phyloP scores from a whole-genome alignment of 768 basidiomycete species.

The Xerocomus brunneocitrinus region DNA sequence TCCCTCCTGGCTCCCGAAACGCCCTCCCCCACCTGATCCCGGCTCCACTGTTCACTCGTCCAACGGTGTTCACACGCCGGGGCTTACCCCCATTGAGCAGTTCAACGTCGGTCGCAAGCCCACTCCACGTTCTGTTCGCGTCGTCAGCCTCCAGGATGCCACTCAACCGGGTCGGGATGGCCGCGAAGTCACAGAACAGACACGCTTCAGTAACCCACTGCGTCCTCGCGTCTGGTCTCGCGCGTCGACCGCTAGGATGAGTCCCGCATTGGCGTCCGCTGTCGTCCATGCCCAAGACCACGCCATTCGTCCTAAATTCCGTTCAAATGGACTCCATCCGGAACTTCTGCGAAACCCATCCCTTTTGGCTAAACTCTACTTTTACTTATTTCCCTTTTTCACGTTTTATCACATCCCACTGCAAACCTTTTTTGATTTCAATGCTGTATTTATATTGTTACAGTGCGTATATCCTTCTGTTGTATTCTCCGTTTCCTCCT shows the following conservation, averaged over 20 bases:
- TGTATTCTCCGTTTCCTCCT: background rate
- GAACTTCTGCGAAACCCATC: slow-evolving; percentile 64
- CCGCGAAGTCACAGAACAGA: slow-evolving; percentile 50
- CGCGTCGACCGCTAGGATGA: slow-evolving; percentile 43
- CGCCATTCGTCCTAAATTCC: slow-evolving; percentile 59
- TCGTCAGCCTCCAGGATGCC: slow-evolving; percentile 64
- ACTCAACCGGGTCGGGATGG: slow-evolving; percentile 37
- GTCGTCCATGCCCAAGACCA: slow-evolving; percentile 30
- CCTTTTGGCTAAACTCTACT: slow-evolving; percentile 51
- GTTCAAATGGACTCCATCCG: slow-evolving; percentile 61
- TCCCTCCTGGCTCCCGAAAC: slow-evolving; percentile 78
- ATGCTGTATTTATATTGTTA: slow-evolving; percentile 76
- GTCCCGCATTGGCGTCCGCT: slow-evolving; percentile 43
- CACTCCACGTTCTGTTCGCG: slow-evolving; percentile 77
- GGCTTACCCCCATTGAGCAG: slow-evolving; percentile 29
- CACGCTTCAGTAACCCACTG: slow-evolving; percentile 37
- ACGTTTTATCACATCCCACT: slow-evolving; percentile 68
- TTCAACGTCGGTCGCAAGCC: slow-evolving; percentile 61
- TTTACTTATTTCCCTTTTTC: slow-evolving; percentile 65
- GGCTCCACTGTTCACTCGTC: slow-evolving; percentile 64
- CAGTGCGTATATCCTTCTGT: slow-evolving; percentile 53
- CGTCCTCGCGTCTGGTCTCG: slow-evolving; percentile 56
- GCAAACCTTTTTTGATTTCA: slow-evolving; percentile 87
- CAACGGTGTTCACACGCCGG: slow-evolving; percentile 35
- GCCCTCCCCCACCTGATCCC: slow-evolving; percentile 74